Base-by-base conservation (phyloP, 805 yeast genomes). In the Kodamaea nitidulidarum region DNA sequence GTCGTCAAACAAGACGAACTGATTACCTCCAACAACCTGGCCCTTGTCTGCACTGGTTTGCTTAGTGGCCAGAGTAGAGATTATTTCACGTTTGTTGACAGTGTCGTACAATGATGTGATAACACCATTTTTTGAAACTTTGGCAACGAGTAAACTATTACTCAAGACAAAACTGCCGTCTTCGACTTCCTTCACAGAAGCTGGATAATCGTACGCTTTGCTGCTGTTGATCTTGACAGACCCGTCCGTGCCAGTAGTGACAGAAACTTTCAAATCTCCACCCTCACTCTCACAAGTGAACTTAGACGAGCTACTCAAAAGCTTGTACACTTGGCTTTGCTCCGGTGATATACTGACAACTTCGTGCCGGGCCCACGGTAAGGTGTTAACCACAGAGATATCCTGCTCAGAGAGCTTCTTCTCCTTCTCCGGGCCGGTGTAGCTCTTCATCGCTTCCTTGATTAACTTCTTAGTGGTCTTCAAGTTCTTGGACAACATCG, bases 1-100 rank as follows among this genome's bases (percentile, higher is more conserved):
- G 58, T 93, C 98, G 48, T 90, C 90, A 52, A 84, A 84, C 41
- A 93, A 55, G 1, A 88, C 79, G 47, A 79, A 80, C 58, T 85
- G 95, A 52, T 88, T 88, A 12, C 90, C 96, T 28, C 87, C 88
- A 12, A 63, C 43, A 8, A 32, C 34, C 22, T 42, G 45, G 11
- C 36, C 40, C 22, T 37, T 45, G 14, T 44, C 50, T 4, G 50
- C 54, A 17, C 50, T 50, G 8, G 73, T 64, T 48, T 79, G 80
- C 38, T 63, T 67, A 4, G 82, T 80, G 16, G 70, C 65, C 1
- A 73, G 62, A 4, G 71, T 44, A 43, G 84, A 87, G 39, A 93
- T 67, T 15, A 84, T 74, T 56, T 91, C 95, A 9, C 88, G 40
- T 6, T 63, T 63, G 39, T 72, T 65, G 2, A 62, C 63, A 27